Evolutionary conservation across 1,284 basidiomycete genomes (phyloP).

Genomic region (Afroboletus lepidellus): DNA sequence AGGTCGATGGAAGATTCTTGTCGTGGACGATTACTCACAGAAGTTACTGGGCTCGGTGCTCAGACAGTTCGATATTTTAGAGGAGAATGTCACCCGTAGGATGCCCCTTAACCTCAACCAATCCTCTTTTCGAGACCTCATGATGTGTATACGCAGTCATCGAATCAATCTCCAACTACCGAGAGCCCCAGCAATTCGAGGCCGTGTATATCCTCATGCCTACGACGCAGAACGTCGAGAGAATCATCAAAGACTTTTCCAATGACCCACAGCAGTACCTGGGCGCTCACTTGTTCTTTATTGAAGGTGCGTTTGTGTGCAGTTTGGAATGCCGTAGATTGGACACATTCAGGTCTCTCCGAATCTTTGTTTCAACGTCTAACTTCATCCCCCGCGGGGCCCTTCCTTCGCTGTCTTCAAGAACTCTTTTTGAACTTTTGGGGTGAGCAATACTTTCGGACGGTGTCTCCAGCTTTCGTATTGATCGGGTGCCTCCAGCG

Average conservation of each 20-base stretch:
- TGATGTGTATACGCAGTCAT: constrained; percentile 51
- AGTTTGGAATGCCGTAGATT: constrained; percentile 1
- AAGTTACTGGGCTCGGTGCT: constrained; percentile 83
- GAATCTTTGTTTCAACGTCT: constrained; percentile 77
- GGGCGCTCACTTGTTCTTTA: constrained; percentile 90
- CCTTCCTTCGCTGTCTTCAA: constrained; percentile 66
- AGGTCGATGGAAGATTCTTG: constrained; percentile 92
- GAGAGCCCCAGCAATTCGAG: constrained; percentile 83
- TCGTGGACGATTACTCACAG: constrained; percentile 92
- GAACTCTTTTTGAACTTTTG: constrained; percentile 91
- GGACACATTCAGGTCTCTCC: constrained; percentile 50
- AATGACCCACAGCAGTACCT: constrained; percentile 73
- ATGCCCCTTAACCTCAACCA: constrained; percentile 16
- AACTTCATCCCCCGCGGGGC: constrained; percentile 69
- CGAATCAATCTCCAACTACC: constrained; percentile 69
- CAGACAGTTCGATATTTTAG: constrained; percentile 90
- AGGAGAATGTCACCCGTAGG: constrained; percentile 93
- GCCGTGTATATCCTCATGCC: constrained; percentile 94
- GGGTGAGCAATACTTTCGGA: constrained; percentile 46
- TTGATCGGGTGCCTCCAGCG: constrained; percentile 45
- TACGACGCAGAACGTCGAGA: constrained; percentile 90
- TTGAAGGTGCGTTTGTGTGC: constrained; percentile 65
- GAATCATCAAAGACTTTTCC: constrained; percentile 85
- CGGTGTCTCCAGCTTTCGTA: constrained; percentile 1
- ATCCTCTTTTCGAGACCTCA: constrained; percentile 5